phyloP scores from a whole-genome alignment of 2,329 filamentous ascomycete genomes.

The Fusarium albidum region DNA sequence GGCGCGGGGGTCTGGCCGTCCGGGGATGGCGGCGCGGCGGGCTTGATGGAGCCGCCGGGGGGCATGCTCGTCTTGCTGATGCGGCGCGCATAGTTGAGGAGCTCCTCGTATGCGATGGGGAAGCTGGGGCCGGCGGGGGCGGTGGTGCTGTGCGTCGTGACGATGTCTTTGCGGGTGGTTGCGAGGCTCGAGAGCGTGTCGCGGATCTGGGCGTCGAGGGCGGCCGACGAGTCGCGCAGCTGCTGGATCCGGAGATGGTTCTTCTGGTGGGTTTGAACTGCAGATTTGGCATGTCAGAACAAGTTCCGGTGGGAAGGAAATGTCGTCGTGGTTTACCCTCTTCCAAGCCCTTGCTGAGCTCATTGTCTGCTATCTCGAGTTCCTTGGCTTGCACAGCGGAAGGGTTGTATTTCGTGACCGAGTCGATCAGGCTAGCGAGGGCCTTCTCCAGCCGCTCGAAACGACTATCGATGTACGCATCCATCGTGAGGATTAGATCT shows the following conservation, averaged over 20 bases:
- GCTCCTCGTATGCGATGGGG: slow-evolving; percentile 73
- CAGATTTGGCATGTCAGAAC: too few species aligned
- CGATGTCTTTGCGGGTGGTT: slow-evolving; percentile 76
- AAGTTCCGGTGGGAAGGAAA: slow-evolving; percentile 1
- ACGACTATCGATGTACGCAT: slow-evolving; percentile 66
- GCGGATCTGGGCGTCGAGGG: slow-evolving; percentile 77
- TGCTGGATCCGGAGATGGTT: slow-evolving; percentile 74
- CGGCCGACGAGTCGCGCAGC: slow-evolving; percentile 71
- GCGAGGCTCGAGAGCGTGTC: slow-evolving; percentile 75
- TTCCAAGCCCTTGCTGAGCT: slow-evolving; percentile 71
- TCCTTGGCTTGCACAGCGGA: slow-evolving; percentile 72
- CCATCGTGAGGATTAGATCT: slow-evolving; percentile 60
- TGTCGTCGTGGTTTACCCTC: slow-evolving; percentile 60
- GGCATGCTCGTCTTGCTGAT: slow-evolving; percentile 84
- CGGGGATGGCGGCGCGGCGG: slow-evolving; percentile 43
- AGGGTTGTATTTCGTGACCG: slow-evolving; percentile 83
- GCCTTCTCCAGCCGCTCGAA: slow-evolving; percentile 74
- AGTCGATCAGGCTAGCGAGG: slow-evolving; percentile 76
- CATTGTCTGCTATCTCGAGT: slow-evolving; percentile 73
- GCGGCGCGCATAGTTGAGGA: slow-evolving; percentile 79
- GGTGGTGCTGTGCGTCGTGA: slow-evolving; percentile 66
- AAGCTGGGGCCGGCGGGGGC: slow-evolving; percentile 61
- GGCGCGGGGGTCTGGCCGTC: slow-evolving; percentile 43
- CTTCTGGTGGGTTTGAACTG: slow-evolving; percentile 77
- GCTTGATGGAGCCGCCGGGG: slow-evolving; percentile 61